Conservation (phyloP, 2,329 filamentous ascomycete species). For the Pseudocercospora crystallina region DNA sequence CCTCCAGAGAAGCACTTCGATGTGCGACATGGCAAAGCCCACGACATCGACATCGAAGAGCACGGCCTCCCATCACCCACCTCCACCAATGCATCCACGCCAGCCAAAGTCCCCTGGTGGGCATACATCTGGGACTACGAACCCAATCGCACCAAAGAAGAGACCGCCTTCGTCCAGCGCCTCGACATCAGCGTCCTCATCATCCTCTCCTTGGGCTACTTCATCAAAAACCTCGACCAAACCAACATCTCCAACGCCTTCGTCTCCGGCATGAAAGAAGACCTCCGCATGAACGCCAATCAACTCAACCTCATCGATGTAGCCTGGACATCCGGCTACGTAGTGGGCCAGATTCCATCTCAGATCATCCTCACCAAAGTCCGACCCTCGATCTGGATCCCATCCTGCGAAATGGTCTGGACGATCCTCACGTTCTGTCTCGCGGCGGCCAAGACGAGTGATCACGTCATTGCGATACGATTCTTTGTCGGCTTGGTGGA, state of each 20-base stretch:
- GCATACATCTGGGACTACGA: conserved; percentile 53
- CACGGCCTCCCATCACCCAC: background rate
- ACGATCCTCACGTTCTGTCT: conserved; percentile 50
- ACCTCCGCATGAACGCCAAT: conserved; percentile 54
- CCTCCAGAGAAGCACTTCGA: conserved; percentile 14
- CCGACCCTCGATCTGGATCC: conserved; percentile 51
- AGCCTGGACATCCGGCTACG: conserved; percentile 60
- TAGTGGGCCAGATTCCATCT: conserved; percentile 23
- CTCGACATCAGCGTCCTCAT: conserved; percentile 51
- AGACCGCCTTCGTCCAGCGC: conserved; percentile 22
- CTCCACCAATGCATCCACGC: background rate
- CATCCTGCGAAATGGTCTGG: conserved; percentile 50
- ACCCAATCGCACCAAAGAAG: conserved; percentile 39
- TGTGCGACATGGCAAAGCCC: conserved; percentile 6
- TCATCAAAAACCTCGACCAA: conserved; percentile 50
- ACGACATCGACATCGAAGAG: background rate
- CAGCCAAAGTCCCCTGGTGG: conserved; percentile 18
- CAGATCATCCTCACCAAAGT: conserved; percentile 50
- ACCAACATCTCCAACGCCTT: conserved; percentile 39
- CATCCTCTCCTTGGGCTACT: conserved; percentile 51
- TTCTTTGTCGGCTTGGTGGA: conserved; percentile 54
- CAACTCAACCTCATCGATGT: conserved; percentile 58
- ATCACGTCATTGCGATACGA: conserved; percentile 48
- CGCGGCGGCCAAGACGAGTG: conserved; percentile 41
- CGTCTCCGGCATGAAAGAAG: conserved; percentile 54